Conservation (phyloP, 441 rosid species). For the Gossypium gossypioides region DNA sequence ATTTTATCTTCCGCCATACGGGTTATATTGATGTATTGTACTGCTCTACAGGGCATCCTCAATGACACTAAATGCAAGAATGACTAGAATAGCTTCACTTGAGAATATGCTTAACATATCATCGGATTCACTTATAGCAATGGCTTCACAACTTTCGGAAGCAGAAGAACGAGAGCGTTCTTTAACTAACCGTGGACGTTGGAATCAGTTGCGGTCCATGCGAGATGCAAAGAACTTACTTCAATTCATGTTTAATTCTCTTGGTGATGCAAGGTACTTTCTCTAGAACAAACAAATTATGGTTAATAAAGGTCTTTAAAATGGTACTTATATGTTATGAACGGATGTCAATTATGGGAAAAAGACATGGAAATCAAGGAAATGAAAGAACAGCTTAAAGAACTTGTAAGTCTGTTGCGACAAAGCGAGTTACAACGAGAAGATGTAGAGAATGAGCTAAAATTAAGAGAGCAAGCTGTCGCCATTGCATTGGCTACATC, state of each 20-base stretch:
- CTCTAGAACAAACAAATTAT: neutral
- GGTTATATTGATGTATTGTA: conserved; percentile 5
- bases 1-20: neutral
- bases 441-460: conserved; percentile 79
- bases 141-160: conserved; percentile 99
- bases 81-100: conserved; percentile 75
- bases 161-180: conserved; percentile 93
- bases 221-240: conserved; percentile 94
- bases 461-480: conserved; percentile 64
- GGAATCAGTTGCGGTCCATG: conserved; percentile 97
- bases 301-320: neutral
- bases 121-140: conserved; percentile 83
- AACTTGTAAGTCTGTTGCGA: conserved; percentile 60
- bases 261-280: conserved; percentile 72
- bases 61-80: conserved; percentile 82
- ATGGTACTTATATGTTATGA: conserved; percentile 2
- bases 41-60: conserved; percentile 67
- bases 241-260: conserved; percentile 85
- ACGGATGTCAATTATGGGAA: conserved; percentile 89
- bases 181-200: conserved; percentile 80
- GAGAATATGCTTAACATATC: conserved; percentile 89
- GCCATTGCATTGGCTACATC: conserved; percentile 57
- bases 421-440: conserved; percentile 75
- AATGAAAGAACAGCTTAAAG: conserved; percentile 89
- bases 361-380: conserved; percentile 76